Conservation (phyloP, 2,329 filamentous ascomycete genomes). For the Diaporthe amygdali region DNA sequence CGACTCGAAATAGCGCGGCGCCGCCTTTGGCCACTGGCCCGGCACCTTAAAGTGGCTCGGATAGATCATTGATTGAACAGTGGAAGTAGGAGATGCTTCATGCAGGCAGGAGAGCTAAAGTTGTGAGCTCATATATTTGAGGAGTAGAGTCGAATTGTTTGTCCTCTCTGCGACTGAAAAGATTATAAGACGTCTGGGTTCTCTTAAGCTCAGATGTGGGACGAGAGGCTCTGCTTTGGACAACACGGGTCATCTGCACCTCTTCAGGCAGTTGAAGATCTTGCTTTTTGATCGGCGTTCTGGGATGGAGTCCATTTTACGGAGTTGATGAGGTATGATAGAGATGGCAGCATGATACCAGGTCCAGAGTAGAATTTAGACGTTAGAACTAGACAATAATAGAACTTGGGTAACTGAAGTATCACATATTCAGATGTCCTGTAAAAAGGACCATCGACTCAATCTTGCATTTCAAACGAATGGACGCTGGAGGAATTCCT, state of each 20-base stretch:
- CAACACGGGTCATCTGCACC: not conserved
- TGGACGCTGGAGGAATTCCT: not conserved
- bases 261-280: not conserved
- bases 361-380: not conserved
- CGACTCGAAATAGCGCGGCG: not conserved
- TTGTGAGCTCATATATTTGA: not conserved
- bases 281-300: not conserved
- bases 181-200: not conserved
- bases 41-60: not conserved
- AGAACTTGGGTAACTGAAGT: not conserved
- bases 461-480: not conserved
- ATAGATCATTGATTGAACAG: not conserved
- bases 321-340: slow-evolving; percentile 7
- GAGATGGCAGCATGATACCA: slow-evolving; percentile 15
- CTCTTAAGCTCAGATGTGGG: not conserved
- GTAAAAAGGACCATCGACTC: not conserved
- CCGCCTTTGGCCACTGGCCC: slow-evolving; percentile 5
- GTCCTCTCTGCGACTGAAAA: not conserved
- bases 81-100: not conserved
- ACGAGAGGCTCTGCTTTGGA: not conserved
- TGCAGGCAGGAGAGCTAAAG: too few relatives aligned
- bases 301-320: not conserved
- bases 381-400: not conserved
- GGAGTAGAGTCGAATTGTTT: not conserved
- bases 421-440: not conserved